These are phyloP conservation scores for Gentiana dahurica DNA, from an alignment of 257 asterid genomes.

Conservation along the genomic window DNA sequence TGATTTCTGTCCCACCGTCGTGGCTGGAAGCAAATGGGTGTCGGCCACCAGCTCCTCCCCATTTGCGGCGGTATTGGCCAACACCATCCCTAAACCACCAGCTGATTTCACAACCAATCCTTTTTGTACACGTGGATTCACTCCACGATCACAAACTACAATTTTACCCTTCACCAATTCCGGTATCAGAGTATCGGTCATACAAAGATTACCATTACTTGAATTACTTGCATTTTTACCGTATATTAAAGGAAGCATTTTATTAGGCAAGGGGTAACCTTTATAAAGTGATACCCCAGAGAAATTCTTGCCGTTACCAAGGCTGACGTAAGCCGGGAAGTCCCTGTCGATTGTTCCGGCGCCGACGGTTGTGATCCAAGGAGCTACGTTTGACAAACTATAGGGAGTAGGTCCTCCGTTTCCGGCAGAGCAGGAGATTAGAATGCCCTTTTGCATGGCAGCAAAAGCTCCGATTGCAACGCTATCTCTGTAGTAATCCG, in stretches of 20 bases:
- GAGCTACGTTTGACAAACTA: conserved; percentile 64
- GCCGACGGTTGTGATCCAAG: conserved; percentile 91
- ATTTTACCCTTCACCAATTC: conserved; percentile 53
- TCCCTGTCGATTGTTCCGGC: conserved; percentile 89
- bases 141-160: conserved; percentile 66
- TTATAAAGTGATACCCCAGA: conserved; percentile 62
- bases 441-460: conserved; percentile 79
- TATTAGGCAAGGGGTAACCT: conserved; percentile 27
- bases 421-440: conserved; percentile 83
- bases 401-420: conserved; percentile 59
- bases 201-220: conserved; percentile 61
- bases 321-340: conserved; percentile 71
- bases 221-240: conserved; percentile 64
- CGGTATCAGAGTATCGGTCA: conserved; percentile 50
- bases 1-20: conserved; percentile 40
- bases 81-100: conserved; percentile 60
- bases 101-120: conserved; percentile 54
- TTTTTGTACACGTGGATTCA: conserved; percentile 49
- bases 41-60: conserved; percentile 82
- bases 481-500: conserved; percentile 48
- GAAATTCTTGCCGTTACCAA: conserved; percentile 64
- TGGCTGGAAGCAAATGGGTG: conserved; percentile 58
- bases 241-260: conserved; percentile 59
- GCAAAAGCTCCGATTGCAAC: conserved; percentile 68
- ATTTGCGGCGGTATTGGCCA: conserved; percentile 51